Evolutionary conservation across 805 yeast species (phyloP).

Genomic region (Suhomyces prunicola): DNA sequence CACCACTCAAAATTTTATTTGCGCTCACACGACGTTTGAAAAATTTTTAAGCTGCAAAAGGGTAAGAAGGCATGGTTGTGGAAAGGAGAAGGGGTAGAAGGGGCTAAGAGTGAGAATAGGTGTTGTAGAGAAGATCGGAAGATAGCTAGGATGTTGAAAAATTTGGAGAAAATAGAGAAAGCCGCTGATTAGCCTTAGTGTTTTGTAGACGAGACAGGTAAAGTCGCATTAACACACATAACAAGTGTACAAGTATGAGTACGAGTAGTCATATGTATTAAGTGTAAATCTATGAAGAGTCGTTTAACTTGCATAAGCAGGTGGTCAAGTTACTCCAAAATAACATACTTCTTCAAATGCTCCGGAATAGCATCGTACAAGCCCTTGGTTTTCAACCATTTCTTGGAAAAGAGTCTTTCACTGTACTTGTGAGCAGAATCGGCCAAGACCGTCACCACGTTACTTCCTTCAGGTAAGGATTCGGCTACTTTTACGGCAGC

Average conservation of each 20-base stretch:
- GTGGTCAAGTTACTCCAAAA: constrained; percentile 21
- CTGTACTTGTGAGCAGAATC: constrained; percentile 91
- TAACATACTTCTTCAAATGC: constrained; percentile 64
- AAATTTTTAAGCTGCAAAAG: constrained; percentile 2
- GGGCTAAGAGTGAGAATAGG: background rate
- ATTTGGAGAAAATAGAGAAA: background rate
- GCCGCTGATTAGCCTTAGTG: background rate
- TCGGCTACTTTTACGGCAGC: constrained; percentile 82
- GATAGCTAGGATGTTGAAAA: background rate
- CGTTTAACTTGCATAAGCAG: background rate
- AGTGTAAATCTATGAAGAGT: no score
- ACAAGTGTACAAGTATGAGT: background rate
- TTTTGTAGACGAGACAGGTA: background rate
- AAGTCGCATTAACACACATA: background rate
- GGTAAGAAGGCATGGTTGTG: background rate
- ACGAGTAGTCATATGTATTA: background rate
- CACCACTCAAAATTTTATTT: constrained; percentile 3
- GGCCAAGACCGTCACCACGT: constrained; percentile 84
- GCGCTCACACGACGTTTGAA: constrained; percentile 5
- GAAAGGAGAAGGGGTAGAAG: background rate
- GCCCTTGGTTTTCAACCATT: constrained; percentile 72
- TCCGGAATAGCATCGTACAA: constrained; percentile 67
- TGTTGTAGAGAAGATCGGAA: background rate
- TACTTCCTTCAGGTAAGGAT: constrained; percentile 69
- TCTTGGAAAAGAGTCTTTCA: constrained; percentile 71